Evolutionary conservation across 352 stramenopile species (phyloP).

Genomic region (Paralagenidium karlingii): DNA sequence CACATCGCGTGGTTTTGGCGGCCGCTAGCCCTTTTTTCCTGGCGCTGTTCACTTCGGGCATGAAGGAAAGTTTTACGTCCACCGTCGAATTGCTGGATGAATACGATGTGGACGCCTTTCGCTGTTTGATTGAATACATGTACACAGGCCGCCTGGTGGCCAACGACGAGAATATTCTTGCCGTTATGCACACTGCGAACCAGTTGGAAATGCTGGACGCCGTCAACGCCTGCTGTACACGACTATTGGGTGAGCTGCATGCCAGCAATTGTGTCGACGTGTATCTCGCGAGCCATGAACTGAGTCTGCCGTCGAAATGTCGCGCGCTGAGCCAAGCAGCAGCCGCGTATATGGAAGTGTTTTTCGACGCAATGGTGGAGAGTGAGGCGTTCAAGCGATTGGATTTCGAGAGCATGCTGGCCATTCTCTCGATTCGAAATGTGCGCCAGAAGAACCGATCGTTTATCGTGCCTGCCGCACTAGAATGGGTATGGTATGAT

Average conservation of each 20-base stretch:
- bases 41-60: conserved; percentile 61
- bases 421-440: conserved; percentile 32
- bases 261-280: conserved; percentile 64
- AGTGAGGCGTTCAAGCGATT: conserved; percentile 49
- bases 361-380: conserved; percentile 33
- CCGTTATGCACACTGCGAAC: conserved; percentile 48
- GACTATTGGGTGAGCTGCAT: conserved; percentile 55
- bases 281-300: conserved; percentile 43
- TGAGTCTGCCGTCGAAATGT: conserved; percentile 35
- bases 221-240: conserved; percentile 56
- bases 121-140: conserved; percentile 47
- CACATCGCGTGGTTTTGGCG: conserved; percentile 50
- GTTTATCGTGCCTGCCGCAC: no score
- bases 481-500: no score
- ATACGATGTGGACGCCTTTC: conserved; percentile 26
- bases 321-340: conserved; percentile 36
- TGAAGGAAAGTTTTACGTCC: conserved; percentile 33
- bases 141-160: conserved; percentile 47
- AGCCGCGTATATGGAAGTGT: conserved; percentile 48
- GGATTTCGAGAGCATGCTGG: conserved; percentile 18
- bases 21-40: conserved; percentile 55
- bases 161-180: conserved; percentile 40
- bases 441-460: conserved; percentile 17
- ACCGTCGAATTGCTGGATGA: conserved; percentile 42
- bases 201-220: conserved; percentile 56